Base-by-base conservation (phyloP, 2,329 filamentous ascomycete genomes). In the Sporothrix humicola region DNA sequence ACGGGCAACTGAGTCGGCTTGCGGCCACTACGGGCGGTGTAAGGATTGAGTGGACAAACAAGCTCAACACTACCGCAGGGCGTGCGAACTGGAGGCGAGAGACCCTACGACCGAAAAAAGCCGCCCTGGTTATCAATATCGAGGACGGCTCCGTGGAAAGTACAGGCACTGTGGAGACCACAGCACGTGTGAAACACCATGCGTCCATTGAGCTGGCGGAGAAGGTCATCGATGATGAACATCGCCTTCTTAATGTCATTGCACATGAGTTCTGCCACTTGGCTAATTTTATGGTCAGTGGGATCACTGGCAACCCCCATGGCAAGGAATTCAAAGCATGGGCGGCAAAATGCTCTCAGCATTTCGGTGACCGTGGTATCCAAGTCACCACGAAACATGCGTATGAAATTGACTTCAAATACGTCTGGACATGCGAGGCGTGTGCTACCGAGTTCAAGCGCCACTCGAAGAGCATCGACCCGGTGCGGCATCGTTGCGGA, bases 231-330 rank as follows among this genome's bases (percentile, higher is more conserved):
- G 90, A 94, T 79, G 88, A 91, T 78, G 89, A 93, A 77, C 82
- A 92, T 73, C 89, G 93, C 2, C 87, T 98, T 0, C 87, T 96
- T 76, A 98, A 98, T 81, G 94, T 96, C 0, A 83, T 98, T n/a
- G 94, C 95, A 0, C 96, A 99, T 81, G 96, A 99, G 79, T 98
- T 96, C 84, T 98, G 96, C 81, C 96, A 99, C 79, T 84, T 98
- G 1, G 91, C 93, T 59, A 97, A 94, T 78, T 98, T 95, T 81
- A 97, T 98, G 90, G 85, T 98, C 76, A 91, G 87, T 68, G 89
- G 91, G 50, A 50, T 77, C 13, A 77, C 75, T 6, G 69, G 61
- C 42, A 76, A 78, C 54, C 77, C 77, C 8, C 77, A 78, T 50
- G 77, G 77, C 23, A 73, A 72, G n/a, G 77, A 78, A 65, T 78